phyloP scores from a whole-genome alignment of 805 yeast species.

The Wickerhamiella hasegawae region DNA sequence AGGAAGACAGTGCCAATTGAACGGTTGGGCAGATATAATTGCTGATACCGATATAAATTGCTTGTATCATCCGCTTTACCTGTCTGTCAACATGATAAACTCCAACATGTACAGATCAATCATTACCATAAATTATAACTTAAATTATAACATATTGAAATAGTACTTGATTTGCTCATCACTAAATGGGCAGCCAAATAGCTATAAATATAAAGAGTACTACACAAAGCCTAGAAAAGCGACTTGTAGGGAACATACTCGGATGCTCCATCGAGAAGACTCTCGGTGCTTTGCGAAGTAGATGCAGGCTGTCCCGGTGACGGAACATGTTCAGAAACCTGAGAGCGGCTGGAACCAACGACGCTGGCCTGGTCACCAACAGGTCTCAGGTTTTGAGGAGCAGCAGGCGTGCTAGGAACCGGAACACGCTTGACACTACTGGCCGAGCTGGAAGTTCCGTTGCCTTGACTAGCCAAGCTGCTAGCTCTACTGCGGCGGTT shows the following conservation, averaged over 20 bases:
- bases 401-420: background rate
- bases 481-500: background rate
- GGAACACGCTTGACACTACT: background rate
- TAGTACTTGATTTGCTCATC: too few species aligned
- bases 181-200: too few species aligned
- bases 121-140: background rate
- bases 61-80: too few species aligned
- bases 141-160: too few species aligned
- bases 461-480: background rate
- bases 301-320: background rate
- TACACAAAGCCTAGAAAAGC: background rate
- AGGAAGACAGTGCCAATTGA: background rate
- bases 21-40: background rate
- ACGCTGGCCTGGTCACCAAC: background rate
- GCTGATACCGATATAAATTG: background rate
- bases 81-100: background rate
- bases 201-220: too few species aligned
- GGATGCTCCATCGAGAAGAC: background rate
- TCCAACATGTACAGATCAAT: background rate
- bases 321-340: background rate
- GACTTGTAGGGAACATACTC: slow-evolving; percentile 1
- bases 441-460: background rate
- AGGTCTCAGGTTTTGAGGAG: background rate
- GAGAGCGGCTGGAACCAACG: background rate
- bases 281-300: background rate